These are phyloP conservation scores for Penicillium fimorum DNA, from an alignment of 495 filamentous ascomycete species.

Conservation along the genomic window DNA sequence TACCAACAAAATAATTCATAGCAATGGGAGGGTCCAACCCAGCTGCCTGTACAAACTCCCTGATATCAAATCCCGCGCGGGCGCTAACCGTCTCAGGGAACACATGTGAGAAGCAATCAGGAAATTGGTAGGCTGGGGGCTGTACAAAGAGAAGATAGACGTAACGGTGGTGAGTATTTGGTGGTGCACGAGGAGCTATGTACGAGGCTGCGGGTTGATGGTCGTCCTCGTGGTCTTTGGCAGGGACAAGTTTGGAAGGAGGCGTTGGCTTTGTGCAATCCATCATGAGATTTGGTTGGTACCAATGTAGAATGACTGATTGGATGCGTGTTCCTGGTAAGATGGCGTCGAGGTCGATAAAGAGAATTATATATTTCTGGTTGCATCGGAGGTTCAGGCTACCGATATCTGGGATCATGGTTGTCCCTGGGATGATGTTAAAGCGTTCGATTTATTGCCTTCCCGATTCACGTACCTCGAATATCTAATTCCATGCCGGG, in stretches of 20 bases:
- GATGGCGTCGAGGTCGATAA: constrained; percentile 40
- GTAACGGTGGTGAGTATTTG: constrained; percentile 36
- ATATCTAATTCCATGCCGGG: constrained; percentile 17
- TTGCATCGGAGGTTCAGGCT: constrained; percentile 11
- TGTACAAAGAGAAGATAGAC: constrained; percentile 40
- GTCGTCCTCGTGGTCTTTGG: neutral
- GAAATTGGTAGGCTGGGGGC: constrained; percentile 28
- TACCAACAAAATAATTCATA: constrained; percentile 38
- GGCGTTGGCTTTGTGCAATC: constrained; percentile 5
- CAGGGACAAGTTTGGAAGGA: neutral
- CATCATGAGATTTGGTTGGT: constrained; percentile 28
- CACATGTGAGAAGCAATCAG: constrained; percentile 30
- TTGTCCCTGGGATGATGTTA: constrained; percentile 17
- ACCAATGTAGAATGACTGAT: constrained; percentile 41
- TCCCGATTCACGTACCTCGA: constrained; percentile 7
- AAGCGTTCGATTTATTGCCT: constrained; percentile 3
- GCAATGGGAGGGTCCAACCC: constrained; percentile 30
- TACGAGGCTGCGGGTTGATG: constrained; percentile 23
- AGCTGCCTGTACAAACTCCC: constrained; percentile 30
- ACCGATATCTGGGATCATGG: constrained; percentile 23
- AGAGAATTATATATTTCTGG: constrained; percentile 28
- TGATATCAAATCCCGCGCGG: constrained; percentile 34
- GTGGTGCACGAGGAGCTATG: constrained; percentile 37
- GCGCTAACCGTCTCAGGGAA: constrained; percentile 23
- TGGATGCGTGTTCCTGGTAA: constrained; percentile 19